phyloP scores from a whole-genome alignment of 2,329 filamentous ascomycete genomes.

The Thielaviopsis populi region DNA sequence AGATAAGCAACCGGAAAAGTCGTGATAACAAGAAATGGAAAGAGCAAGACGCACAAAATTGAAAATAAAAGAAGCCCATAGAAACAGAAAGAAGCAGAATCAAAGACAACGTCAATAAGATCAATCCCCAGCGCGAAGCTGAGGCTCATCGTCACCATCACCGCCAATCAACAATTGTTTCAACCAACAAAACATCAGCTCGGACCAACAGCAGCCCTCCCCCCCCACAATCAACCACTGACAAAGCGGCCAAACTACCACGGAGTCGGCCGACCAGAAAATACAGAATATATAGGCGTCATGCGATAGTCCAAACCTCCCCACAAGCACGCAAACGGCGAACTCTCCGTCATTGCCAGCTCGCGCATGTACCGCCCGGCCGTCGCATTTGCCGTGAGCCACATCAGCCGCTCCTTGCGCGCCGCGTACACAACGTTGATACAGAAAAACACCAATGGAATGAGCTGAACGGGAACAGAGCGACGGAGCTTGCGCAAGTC shows the following conservation, averaged over 20 bases:
- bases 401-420: not conserved
- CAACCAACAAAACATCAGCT: not conserved
- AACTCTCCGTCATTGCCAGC: not conserved
- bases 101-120: not conserved
- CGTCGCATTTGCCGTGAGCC: not conserved
- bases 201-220: not conserved
- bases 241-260: not conserved
- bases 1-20: no score
- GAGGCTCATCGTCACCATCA: no score
- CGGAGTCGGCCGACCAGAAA: not conserved
- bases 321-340: not conserved
- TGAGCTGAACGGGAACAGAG: not conserved
- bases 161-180: no score
- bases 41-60: not conserved
- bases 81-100: no score
- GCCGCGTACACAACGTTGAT: not conserved
- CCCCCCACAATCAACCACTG: not conserved
- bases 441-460: not conserved
- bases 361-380: constrained; percentile 2
- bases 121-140: no score
- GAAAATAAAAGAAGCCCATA: not conserved
- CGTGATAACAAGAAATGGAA: no score
- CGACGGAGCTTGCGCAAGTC: not conserved
- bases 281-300: not conserved
- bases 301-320: not conserved